A percentile compares a stretch with the other conserved stretches of the same genome.
Evolutionary conservation across 768 basidiomycete genomes (phyloP).

Genomic region (Amanita inopinata): DNA sequence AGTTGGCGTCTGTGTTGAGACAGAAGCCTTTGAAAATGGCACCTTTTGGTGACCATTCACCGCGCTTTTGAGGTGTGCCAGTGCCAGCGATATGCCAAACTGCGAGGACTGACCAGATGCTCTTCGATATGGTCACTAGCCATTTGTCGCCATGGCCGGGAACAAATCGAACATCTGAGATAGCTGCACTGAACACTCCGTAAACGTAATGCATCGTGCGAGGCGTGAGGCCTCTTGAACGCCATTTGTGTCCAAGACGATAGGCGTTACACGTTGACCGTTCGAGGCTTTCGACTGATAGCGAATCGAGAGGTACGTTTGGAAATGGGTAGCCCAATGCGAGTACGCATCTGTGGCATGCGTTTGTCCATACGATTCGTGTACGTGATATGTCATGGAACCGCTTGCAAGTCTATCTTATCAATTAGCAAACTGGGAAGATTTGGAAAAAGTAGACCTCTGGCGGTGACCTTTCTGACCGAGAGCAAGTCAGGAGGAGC

Average conservation of each 20-base stretch:
- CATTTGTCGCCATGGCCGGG: constrained; percentile 33
- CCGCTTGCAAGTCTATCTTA: constrained; percentile 39
- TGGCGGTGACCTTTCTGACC: constrained; percentile 29
- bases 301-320: constrained; percentile 20
- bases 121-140: constrained; percentile 44
- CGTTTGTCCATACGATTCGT: constrained; percentile 49
- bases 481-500: constrained; percentile 29
- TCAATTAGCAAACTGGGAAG: neutral
- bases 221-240: constrained; percentile 12
- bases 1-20: constrained; percentile 35
- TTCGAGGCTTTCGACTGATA: constrained; percentile 36
- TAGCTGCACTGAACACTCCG: constrained; percentile 28
- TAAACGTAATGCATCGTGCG: constrained; percentile 17
- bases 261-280: constrained; percentile 32
- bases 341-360: constrained; percentile 34
- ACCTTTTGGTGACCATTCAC: constrained; percentile 46
- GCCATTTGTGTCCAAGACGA: constrained; percentile 43
- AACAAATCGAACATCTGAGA: constrained; percentile 47
- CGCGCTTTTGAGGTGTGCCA: constrained; percentile 19
- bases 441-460: neutral
- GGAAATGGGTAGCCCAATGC: constrained; percentile 43
- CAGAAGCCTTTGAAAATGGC: constrained; percentile 42
- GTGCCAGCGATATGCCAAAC: constrained; percentile 37
- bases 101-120: constrained; percentile 50
- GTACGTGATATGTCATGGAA: constrained; percentile 33